phyloP scores from a whole-genome alignment of 1,139 yeast species.

The Hyphopichia fennica region DNA sequence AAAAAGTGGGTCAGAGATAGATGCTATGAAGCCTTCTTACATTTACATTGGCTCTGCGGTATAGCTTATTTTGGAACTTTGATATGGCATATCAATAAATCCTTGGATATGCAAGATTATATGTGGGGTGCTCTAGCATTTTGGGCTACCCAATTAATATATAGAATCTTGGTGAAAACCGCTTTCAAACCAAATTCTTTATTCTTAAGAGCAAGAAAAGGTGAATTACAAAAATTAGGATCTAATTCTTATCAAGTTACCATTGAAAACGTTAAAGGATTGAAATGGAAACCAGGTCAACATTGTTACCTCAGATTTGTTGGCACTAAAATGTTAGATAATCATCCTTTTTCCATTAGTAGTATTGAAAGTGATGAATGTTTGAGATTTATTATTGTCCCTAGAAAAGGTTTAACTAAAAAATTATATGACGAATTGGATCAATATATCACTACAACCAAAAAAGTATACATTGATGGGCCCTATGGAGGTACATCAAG shows the following conservation, averaged over 20 bases:
- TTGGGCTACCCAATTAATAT: conserved; percentile 53
- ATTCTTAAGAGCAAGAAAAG: conserved; percentile 49
- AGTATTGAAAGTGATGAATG: conserved; percentile 27
- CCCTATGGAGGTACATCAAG: conserved; percentile 64
- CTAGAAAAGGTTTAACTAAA: conserved; percentile 53
- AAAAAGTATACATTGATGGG: conserved; percentile 54
- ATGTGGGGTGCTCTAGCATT: conserved; percentile 58
- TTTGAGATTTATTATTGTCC: conserved; percentile 51
- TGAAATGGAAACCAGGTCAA: conserved; percentile 61
- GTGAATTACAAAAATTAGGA: conserved; percentile 30
- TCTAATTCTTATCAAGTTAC: conserved; percentile 41
- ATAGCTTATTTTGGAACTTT: conserved; percentile 53
- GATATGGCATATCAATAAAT: conserved; percentile 48
- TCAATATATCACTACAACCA: conserved; percentile 18
- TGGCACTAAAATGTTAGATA: conserved; percentile 48
- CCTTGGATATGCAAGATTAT: conserved; percentile 44
- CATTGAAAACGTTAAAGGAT: conserved; percentile 37
- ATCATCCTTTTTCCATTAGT: conserved; percentile 65
- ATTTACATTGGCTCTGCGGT: conserved; percentile 60
- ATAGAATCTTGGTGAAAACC: conserved; percentile 53
- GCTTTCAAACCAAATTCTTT: conserved; percentile 43
- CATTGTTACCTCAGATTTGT: conserved; percentile 55
- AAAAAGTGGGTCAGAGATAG: conserved; percentile 43
- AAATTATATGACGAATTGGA: conserved; percentile 28
- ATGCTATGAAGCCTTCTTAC: conserved; percentile 54